Evolutionary conservation across 371 early-diverging fungal species (phyloP).

Genomic region (Rhizopus delemar): DNA sequence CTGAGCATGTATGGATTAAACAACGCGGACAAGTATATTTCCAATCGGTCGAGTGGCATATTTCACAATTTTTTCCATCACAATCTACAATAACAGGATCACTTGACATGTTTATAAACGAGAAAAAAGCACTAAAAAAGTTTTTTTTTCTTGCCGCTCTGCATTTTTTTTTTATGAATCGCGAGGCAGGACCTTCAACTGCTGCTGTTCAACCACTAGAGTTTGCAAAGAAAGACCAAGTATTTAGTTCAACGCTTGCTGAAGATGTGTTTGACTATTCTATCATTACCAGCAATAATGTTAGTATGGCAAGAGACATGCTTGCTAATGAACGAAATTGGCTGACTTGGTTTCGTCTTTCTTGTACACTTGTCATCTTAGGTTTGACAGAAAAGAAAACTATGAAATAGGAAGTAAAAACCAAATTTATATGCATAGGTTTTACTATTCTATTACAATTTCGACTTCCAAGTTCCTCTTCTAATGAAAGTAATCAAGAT

Average conservation of each 20-base stretch:
- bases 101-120: background rate
- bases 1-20: slow-evolving; percentile 60
- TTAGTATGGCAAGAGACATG: slow-evolving; percentile 40
- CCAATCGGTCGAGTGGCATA: slow-evolving; percentile 34
- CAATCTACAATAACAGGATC: background rate
- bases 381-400: slow-evolving; percentile 21
- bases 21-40: slow-evolving; percentile 79
- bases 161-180: background rate
- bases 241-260: background rate
- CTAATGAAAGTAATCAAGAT: slow-evolving; percentile 5
- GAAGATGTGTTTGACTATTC: slow-evolving; percentile 26
- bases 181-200: slow-evolving; percentile 13
- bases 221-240: slow-evolving; percentile 15
- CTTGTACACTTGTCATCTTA: slow-evolving; percentile 42
- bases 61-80: slow-evolving; percentile 30
- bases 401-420: background rate
- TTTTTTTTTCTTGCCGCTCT: background rate
- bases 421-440: slow-evolving; percentile 19
- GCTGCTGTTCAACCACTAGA: slow-evolving; percentile 2
- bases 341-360: slow-evolving; percentile 41
- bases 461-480: slow-evolving; percentile 31
- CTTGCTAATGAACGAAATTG: slow-evolving; percentile 51
- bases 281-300: slow-evolving; percentile 28
- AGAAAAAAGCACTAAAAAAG: background rate
- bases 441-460: slow-evolving; percentile 43